Evolutionary conservation across 768 basidiomycete species (phyloP).

Genomic region (Cyathus striatus): DNA sequence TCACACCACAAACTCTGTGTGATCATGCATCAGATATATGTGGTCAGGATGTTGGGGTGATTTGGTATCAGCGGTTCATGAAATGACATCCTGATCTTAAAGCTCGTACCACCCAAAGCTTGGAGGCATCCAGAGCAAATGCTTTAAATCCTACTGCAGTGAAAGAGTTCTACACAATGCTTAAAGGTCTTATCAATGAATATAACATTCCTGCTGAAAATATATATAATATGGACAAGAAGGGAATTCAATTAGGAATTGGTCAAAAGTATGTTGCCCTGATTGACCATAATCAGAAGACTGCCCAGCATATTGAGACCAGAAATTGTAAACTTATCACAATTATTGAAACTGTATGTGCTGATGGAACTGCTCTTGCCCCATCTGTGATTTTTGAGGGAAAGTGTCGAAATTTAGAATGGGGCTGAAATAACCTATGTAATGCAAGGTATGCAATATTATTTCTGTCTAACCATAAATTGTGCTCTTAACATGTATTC

Average conservation of each 20-base stretch:
- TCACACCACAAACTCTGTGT: conserved; percentile 8
- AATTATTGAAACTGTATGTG: conserved; percentile 36
- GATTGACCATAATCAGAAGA: conserved; percentile 15
- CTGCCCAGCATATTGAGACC: conserved; percentile 26
- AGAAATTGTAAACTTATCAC: conserved; percentile 38
- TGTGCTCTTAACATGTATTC: background rate
- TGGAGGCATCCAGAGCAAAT: conserved; percentile 13
- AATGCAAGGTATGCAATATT: conserved; percentile 19
- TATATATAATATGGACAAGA: conserved; percentile 23
- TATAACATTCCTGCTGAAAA: conserved; percentile 15
- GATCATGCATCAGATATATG: conserved; percentile 10
- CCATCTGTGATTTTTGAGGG: conserved; percentile 36
- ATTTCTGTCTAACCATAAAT: background rate
- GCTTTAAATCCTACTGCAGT: conserved; percentile 10
- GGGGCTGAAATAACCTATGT: conserved; percentile 17
- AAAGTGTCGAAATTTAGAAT: conserved; percentile 13
- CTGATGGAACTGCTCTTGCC: conserved; percentile 30
- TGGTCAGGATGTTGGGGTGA: conserved; percentile 7
- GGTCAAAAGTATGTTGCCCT: conserved; percentile 12
- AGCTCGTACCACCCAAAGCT: conserved; percentile 9
- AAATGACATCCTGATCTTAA: conserved; percentile 17
- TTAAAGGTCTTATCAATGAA: no score
- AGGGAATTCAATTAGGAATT: conserved; percentile 21
- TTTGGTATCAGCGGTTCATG: conserved; percentile 12
- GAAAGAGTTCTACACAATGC: conserved; percentile 8